A percentile compares a stretch with the other conserved stretches of the same genome.
Conservation (phyloP, 257 asterid species). For the Verbascum thapsus region DNA sequence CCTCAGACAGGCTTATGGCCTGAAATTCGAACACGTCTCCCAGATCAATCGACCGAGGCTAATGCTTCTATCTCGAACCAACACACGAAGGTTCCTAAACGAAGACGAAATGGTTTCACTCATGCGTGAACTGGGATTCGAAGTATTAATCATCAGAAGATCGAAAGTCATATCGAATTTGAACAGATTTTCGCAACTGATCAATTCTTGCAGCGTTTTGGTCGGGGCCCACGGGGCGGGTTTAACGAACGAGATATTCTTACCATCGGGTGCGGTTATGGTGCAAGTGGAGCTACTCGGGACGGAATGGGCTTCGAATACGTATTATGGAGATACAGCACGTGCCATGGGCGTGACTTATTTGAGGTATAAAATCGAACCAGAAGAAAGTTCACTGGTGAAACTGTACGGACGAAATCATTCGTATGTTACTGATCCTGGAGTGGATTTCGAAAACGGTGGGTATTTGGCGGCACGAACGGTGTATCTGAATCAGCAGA, state of each 20-base stretch:
- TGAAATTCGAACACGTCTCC: slow-evolving; percentile 38
- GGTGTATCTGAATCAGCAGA: slow-evolving; percentile 63
- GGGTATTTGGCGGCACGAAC: slow-evolving; percentile 57
- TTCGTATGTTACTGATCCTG: slow-evolving; percentile 52
- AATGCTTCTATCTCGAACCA: slow-evolving; percentile 62
- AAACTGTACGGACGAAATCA: slow-evolving; percentile 55
- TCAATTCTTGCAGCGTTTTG: slow-evolving; percentile 79
- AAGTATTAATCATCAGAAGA: slow-evolving; percentile 49
- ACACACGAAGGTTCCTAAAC: slow-evolving; percentile 59
- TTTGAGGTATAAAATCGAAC: slow-evolving; percentile 66
- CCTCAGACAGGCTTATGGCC: slow-evolving; percentile 35
- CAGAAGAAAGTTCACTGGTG: slow-evolving; percentile 62
- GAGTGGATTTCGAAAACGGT: slow-evolving; percentile 21
- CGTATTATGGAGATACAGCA: slow-evolving; percentile 70
- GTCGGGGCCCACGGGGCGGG: slow-evolving; percentile 97
- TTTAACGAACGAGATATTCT: slow-evolving; percentile 75
- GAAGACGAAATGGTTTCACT: slow-evolving; percentile 49
- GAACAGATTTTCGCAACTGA: slow-evolving; percentile 49
- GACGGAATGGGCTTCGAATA: slow-evolving; percentile 78
- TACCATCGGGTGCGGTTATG: slow-evolving; percentile 68
- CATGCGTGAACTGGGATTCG: slow-evolving; percentile 58
- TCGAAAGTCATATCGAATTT: slow-evolving; percentile 65
- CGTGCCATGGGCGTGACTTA: slow-evolving; percentile 59
- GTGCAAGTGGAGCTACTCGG: slow-evolving; percentile 81
- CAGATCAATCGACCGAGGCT: slow-evolving; percentile 52